phyloP scores from a whole-genome alignment of 345 rosid genomes.

The Hypericum perforatum region DNA sequence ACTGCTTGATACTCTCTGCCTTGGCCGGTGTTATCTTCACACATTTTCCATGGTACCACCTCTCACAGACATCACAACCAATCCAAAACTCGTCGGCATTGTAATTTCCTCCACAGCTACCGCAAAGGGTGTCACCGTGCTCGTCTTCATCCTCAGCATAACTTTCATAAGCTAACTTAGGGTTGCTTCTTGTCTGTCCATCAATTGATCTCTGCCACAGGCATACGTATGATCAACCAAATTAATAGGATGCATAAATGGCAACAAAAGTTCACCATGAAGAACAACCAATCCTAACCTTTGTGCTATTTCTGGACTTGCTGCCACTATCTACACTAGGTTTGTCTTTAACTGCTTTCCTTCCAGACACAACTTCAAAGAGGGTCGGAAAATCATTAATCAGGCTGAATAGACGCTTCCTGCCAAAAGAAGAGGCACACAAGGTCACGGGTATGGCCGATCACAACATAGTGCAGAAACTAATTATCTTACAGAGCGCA shows the following conservation, averaged over 20 bases:
- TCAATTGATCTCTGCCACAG: background rate
- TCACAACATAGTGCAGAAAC: too few relatives aligned
- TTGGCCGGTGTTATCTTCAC: constrained; percentile 1
- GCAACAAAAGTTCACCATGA: background rate
- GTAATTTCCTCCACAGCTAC: background rate
- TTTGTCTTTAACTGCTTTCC: background rate
- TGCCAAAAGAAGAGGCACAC: too few relatives aligned
- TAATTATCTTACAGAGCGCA: too few relatives aligned
- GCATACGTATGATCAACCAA: background rate
- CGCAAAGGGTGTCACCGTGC: background rate
- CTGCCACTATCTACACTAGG: constrained; percentile 1
- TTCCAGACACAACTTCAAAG: background rate
- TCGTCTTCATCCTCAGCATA: background rate
- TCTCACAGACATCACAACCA: too few relatives aligned
- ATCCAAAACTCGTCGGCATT: background rate
- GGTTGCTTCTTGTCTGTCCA: background rate
- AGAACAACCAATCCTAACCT: background rate
- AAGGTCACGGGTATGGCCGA: too few relatives aligned
- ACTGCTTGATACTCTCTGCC: background rate
- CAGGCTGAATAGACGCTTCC: too few relatives aligned
- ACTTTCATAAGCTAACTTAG: background rate
- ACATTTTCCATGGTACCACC: background rate
- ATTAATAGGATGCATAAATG: background rate
- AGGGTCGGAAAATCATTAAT: background rate
- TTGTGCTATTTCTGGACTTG: background rate